Base-by-base conservation (phyloP, 257 asterid genomes). In the Solanum virginianum region DNA sequence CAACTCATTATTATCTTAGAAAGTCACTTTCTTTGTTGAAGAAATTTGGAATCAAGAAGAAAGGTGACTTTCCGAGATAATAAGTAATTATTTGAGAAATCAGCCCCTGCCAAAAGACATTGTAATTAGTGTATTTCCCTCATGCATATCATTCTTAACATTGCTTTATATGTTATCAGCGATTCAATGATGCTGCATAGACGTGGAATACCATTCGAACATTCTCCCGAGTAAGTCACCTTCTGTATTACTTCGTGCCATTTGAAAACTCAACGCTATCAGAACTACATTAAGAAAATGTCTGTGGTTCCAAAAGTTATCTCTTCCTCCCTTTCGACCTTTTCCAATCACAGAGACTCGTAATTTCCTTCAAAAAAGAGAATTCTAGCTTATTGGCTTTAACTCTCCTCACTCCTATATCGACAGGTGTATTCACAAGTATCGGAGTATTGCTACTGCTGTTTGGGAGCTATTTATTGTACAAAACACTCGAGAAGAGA, bases 401-500 rank as follows among this genome's bases (percentile, higher is more conserved):
- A 60, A 81, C 13, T 41, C 41, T 60, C 22, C 12, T 39, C 59
- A 20, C 39, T 83, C 2, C 36, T 71, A 2, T 83, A 39, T 66
- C 45, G 13, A 7, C 80, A 88, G 90, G 75, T 68, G 54, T 49
- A 13, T 6, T 3, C 14, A 9, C 62, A 10, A 81, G 86, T n/a
- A 9, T 85, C 3, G 80, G 85, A 29, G 49, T 80, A 0, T 6
- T 70, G 12, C 16, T 85, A 7, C 15, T 88, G 15, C 75, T 62
- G 39, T 75, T 54, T 41, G 69, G 60, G 39, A 60, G 29, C 66
- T 79, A 62, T 75, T 32, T 71, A 22, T 79, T 81, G 47, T 77
- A 83, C 81, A 85, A 83, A 84, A 18, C 60, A 32, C 2, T 82
- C 51, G 85, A 70, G 36, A 85, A 68, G 49, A 62, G 86, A 83